A percentile compares a stretch with the other conserved stretches of the same genome.
These are phyloP conservation scores for Trichoderma simmonsii DNA, from an alignment of 2,329 filamentous ascomycete species.

Conservation along the genomic window DNA sequence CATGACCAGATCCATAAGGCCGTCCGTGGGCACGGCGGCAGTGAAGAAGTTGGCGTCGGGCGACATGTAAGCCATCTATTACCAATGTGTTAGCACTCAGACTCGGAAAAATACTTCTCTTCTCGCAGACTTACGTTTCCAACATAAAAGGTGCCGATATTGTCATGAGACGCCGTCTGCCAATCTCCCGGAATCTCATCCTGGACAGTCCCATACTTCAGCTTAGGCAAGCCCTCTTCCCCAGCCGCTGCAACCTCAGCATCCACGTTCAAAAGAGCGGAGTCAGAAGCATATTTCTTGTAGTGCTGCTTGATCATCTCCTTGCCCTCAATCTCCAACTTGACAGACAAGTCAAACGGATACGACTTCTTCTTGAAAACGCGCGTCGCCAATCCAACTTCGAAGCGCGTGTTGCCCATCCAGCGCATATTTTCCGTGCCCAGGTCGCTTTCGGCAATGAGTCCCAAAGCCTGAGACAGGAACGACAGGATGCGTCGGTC, in stretches of 20 bases:
- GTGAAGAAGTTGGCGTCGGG: slow-evolving; percentile 85
- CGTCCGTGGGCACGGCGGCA: slow-evolving; percentile 77
- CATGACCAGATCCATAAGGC: slow-evolving; percentile 78
- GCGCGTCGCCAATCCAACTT: slow-evolving; percentile 75
- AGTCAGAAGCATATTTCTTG: slow-evolving; percentile 44
- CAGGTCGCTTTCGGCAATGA: slow-evolving; percentile 86
- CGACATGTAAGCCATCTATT: slow-evolving; percentile 84
- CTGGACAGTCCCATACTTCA: slow-evolving; percentile 76
- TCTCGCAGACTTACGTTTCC: slow-evolving; percentile 67
- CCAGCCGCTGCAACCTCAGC: slow-evolving; percentile 25
- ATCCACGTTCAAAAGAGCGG: slow-evolving; percentile 24
- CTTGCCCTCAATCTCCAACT: slow-evolving; percentile 77
- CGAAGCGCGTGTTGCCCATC: slow-evolving; percentile 87
- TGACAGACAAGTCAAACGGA: slow-evolving; percentile 84
- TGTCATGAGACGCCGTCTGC: slow-evolving; percentile 69
- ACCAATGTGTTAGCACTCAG: background rate
- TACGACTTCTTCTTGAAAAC: slow-evolving; percentile 75
- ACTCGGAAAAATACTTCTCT: too few species aligned
- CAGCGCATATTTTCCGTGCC: slow-evolving; percentile 88
- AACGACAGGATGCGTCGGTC: slow-evolving; percentile 75
- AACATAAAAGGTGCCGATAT: slow-evolving; percentile 86
- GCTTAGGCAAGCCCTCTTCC: slow-evolving; percentile 61
- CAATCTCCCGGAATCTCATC: slow-evolving; percentile 76
- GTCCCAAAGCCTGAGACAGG: slow-evolving; percentile 83
- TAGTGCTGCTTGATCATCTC: slow-evolving; percentile 71